These are phyloP conservation scores for Haplosporangium sp. DNA, from an alignment of 371 early-diverging fungal species.

Conservation along the genomic window DNA sequence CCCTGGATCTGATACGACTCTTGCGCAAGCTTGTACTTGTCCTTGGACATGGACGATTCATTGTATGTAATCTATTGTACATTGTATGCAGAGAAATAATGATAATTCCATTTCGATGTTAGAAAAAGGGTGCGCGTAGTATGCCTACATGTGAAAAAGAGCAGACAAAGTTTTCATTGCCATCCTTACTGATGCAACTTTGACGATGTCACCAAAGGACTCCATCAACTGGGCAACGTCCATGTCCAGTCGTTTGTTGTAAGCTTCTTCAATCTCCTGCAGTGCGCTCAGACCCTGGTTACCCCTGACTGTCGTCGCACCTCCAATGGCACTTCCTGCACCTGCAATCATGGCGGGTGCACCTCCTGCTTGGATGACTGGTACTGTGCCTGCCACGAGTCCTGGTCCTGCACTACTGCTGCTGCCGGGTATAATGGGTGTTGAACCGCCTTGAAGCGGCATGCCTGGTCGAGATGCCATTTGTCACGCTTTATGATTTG, in stretches of 20 bases:
- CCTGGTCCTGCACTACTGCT: constrained; percentile 10
- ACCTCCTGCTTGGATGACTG: constrained; percentile 13
- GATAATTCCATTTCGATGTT: neutral
- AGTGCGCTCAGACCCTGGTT: constrained; percentile 26
- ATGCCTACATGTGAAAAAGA: neutral
- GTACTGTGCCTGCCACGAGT: constrained; percentile 2
- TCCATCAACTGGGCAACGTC: constrained; percentile 70
- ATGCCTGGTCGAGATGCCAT: neutral
- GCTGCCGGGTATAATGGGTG: constrained; percentile 14
- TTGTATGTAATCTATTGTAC: constrained; percentile 25
- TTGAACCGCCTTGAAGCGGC: too few relatives aligned
- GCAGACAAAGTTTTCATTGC: neutral
- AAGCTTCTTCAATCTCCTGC: constrained; percentile 67
- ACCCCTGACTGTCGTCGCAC: constrained; percentile 8
- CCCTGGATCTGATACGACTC: constrained; percentile 79
- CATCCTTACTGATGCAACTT: constrained; percentile 66
- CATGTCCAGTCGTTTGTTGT: constrained; percentile 71
- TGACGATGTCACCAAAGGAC: constrained; percentile 72
- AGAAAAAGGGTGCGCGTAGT: neutral
- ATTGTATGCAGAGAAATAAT: too few relatives aligned
- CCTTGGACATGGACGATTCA: constrained; percentile 64
- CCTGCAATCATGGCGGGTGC: neutral
- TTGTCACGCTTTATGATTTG: too few relatives aligned
- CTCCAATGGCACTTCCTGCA: constrained; percentile 5
- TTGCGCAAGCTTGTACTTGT: constrained; percentile 76